Base-by-base conservation (phyloP, 2,329 filamentous ascomycete species). In the Pseudogymnoascus destructans region DNA sequence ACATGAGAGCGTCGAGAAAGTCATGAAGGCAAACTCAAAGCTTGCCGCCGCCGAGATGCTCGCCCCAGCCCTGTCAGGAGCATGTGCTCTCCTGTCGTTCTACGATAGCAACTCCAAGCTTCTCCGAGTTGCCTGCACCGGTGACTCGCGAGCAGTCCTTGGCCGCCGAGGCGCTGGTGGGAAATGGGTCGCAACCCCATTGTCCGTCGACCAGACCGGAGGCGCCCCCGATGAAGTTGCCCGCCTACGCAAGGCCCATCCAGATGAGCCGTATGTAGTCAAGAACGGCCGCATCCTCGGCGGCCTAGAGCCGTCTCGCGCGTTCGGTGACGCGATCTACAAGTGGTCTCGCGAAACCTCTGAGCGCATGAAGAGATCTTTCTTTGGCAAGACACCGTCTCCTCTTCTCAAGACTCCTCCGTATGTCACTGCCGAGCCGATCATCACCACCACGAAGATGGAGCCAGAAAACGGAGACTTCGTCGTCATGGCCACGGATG, bases 321-420 rank as follows among this genome's bases (percentile, higher is more conserved):
- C 95, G 0, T 98, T 98, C 71, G 95, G 93, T 33, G 93, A 98
- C 71, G 92, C 93, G 7, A 85, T 86, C 66, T 98, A 98, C 76
- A 98, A 98, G 73, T 98, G 93, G 93, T 87, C 81, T 60, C 80
- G 81, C 57, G 89, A 95, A 61, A 86, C 90, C 0, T 89, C 93
- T 60, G 82, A 88, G 57, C 85, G 87, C 65, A 79, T 98, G 58
- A 89, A 90, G 69, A 78, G 79, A 63, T 85, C 86, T 30, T 98
- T 95, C 77, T 97, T 97, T 67, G 90, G 88, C 19, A 83, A 90
- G 55, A 86, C 81, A 11, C 85, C 88, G 1, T 87, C 86, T 8
- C 79, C 83, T 13, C 75, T 90, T 30, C 77, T 97, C 60, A 89
- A 89, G 72, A 96, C 91, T 0, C 93, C 93, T 7, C 93, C 93